These are phyloP conservation scores for Lodderomyces pseudojiufengensis DNA, from an alignment of 1,139 yeast species.

Conservation along the genomic window DNA sequence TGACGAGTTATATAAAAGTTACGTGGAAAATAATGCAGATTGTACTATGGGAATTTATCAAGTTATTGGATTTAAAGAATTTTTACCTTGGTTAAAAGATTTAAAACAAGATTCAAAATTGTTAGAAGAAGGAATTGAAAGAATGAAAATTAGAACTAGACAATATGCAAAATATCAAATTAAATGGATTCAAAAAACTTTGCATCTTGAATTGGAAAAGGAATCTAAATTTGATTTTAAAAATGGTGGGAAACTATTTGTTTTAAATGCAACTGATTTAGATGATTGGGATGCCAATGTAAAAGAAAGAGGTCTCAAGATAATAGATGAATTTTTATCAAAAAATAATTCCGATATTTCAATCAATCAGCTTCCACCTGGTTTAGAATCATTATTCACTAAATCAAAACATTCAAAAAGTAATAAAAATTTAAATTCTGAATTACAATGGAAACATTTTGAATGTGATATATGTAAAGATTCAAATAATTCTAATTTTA, in stretches of 20 bases:
- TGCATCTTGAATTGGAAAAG: conserved; percentile 58
- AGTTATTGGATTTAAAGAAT: conserved; percentile 93
- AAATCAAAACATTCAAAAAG: conserved; percentile 1
- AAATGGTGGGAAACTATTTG: conserved; percentile 61
- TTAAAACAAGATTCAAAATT: not conserved
- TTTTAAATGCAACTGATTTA: conserved; percentile 77
- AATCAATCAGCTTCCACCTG: conserved; percentile 37
- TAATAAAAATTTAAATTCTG: conserved; percentile 24
- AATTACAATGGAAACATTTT: conserved; percentile 63
- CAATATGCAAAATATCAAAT: conserved; percentile 86
- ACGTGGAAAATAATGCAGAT: conserved; percentile 30
- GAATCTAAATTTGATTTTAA: conserved; percentile 47
- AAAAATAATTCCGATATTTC: not conserved
- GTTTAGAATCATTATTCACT: not conserved
- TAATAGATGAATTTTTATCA: conserved; percentile 38
- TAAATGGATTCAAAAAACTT: conserved; percentile 82
- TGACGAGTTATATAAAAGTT: conserved; percentile 49
- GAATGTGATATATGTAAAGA: conserved; percentile 67
- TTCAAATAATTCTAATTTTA: conserved; percentile 49
- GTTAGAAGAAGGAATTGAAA: conserved; percentile 45
- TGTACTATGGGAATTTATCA: conserved; percentile 85
- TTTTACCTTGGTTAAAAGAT: conserved; percentile 67
- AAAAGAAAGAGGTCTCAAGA: conserved; percentile 47
- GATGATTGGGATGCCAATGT: conserved; percentile 58
- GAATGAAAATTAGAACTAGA: conserved; percentile 82